Conservation (phyloP, 1,284 basidiomycete genomes). For the Mycosarcoma mackinlayi region DNA sequence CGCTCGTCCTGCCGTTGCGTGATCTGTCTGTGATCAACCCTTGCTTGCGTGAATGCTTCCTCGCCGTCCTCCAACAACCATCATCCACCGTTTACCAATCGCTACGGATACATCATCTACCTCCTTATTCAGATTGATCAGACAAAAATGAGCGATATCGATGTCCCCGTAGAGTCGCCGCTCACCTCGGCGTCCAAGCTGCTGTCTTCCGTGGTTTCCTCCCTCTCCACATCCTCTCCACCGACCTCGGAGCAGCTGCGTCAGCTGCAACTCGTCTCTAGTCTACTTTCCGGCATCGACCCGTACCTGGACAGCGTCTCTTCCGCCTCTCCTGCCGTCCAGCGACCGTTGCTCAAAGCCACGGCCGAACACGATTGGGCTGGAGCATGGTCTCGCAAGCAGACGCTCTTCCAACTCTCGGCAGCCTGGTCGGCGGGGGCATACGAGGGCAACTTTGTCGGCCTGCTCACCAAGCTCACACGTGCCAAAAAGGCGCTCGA, state of each 20-base stretch:
- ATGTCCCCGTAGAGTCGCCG: slow-evolving; percentile 45
- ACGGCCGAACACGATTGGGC: slow-evolving; percentile 54
- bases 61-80: not conserved
- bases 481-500: slow-evolving; percentile 51
- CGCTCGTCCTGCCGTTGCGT: not conserved
- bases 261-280: slow-evolving; percentile 36
- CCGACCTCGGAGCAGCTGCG: slow-evolving; percentile 17
- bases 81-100: too few relatives aligned
- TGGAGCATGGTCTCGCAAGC: slow-evolving; percentile 25
- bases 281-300: slow-evolving; percentile 43
- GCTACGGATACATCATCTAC: not conserved
- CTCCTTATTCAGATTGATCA: too few relatives aligned
- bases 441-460: slow-evolving; percentile 56
- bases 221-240: slow-evolving; percentile 11
- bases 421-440: slow-evolving; percentile 51
- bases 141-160: slow-evolving; percentile 29
- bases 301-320: slow-evolving; percentile 51
- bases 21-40: not conserved
- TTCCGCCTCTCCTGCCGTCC: slow-evolving; percentile 27
- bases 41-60: too few relatives aligned
- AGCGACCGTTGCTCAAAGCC: slow-evolving; percentile 41
- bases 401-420: slow-evolving; percentile 42
- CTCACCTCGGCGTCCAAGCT: slow-evolving; percentile 41
- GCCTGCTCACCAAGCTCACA: slow-evolving; percentile 44
- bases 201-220: slow-evolving; percentile 20